phyloP scores from a whole-genome alignment of 768 basidiomycete species.

The Lactifluus echinatus region DNA sequence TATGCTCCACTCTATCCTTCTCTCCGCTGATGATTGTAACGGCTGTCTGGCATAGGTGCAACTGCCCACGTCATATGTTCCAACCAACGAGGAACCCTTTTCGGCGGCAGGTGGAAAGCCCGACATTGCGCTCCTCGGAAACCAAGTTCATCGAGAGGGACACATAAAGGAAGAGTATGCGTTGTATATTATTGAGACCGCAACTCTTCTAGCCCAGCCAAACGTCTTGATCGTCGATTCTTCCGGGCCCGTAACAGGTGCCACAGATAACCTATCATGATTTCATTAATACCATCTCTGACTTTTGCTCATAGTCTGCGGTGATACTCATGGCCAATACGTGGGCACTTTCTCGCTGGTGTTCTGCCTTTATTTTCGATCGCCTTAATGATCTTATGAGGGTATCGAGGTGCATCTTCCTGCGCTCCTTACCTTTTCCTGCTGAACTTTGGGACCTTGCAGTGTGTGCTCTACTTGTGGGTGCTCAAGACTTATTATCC shows the following conservation, averaged over 20 bases:
- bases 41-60: conserved; percentile 57
- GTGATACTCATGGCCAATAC: conserved; percentile 99
- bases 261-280: not conserved
- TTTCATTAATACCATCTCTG: not conserved
- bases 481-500: conserved; percentile 99
- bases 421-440: not conserved
- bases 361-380: too few species aligned
- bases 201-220: conserved; percentile 76
- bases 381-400: too few species aligned
- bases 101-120: conserved; percentile 85
- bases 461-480: conserved; percentile 99
- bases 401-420: conserved; percentile 47
- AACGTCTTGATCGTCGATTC: conserved; percentile 93
- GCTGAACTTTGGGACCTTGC: conserved; percentile 10
- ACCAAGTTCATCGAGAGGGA: conserved; percentile 97
- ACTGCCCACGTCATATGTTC: conserved; percentile 89
- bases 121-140: conserved; percentile 93
- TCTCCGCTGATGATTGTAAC: not conserved
- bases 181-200: conserved; percentile 82
- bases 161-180: conserved; percentile 92
- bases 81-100: conserved; percentile 92
- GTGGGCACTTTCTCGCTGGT: conserved; percentile 40
- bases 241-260: conserved; percentile 95
- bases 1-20: conserved; percentile 31
- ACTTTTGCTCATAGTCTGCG: too few species aligned